Base-by-base conservation (phyloP, 345 rosid species). In the Eucalyptus urophylla region DNA sequence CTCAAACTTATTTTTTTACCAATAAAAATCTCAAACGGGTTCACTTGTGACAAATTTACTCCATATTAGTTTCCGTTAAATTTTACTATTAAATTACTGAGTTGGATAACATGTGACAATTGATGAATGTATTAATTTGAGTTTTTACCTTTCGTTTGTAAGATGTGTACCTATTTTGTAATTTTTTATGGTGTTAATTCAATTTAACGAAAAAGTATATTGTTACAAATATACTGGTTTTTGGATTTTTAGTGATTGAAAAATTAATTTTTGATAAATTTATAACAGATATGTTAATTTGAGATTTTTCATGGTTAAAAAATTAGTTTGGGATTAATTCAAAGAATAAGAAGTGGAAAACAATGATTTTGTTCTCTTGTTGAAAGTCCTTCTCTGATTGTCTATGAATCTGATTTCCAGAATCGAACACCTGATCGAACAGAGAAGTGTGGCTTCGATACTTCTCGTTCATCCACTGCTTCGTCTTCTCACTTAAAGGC, bases 61-160 rank as follows among this genome's bases (percentile, higher is more conserved):
- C 0, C 4, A 2, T 1, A 0, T 53, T 53, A 19, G 0, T 53
- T 19, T 53, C 0, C 0, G 5, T 19, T 51, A 17, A 51, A 51
- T 1, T 51, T 51, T 51, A 6, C 1, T 17, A 0, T 53, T 5
- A 53, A 53, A 53, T 53, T 53, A 53, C 5, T 53, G 5, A 3
- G 11, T 8, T 53, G 24, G 4, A 53, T 53, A 2, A 53, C 24
- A 53, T 53, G 1, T 53, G 4, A 3, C 1, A 8, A 53, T 53
- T 53, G 0, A 53, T 19, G 1, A 19, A 0, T 19, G 24, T 53
- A 0, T 7, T 2, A 19, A 53, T 53, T 53, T 53, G 10, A 0
- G 0, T 3, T 53, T 53, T 53, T 53, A 53, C 4, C 24, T 2
- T 53, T 0, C 56, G 0, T 53, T 53, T 53, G 10, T 53, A 53